Evolutionary conservation across 2,329 filamentous ascomycete species (phyloP).

Genomic region (Talaromyces rugulosus): DNA sequence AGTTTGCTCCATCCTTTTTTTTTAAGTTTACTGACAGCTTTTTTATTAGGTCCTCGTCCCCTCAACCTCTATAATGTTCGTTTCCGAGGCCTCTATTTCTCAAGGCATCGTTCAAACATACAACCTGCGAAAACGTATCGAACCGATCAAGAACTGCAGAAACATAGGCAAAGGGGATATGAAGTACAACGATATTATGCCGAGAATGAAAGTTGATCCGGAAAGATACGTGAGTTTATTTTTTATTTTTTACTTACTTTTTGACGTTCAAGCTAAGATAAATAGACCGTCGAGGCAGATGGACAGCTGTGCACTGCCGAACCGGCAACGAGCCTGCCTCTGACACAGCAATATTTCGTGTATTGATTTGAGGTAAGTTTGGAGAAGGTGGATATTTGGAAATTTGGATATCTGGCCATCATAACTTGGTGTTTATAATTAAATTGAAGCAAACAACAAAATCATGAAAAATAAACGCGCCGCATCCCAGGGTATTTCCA

Average conservation of each 20-base stretch:
- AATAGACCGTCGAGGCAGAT: conserved; percentile 71
- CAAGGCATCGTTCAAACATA: conserved; percentile 67
- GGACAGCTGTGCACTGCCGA: conserved; percentile 69
- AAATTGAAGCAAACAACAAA: background rate
- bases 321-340: conserved; percentile 65
- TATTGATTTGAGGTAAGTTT: conserved; percentile 48
- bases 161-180: conserved; percentile 77
- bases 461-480: background rate
- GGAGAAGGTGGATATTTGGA: background rate
- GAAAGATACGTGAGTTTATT: conserved; percentile 66
- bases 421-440: background rate
- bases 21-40: background rate
- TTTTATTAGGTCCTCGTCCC: conserved; percentile 54
- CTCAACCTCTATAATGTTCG: conserved; percentile 72
- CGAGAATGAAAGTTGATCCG: conserved; percentile 85
- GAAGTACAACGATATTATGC: conserved; percentile 81
- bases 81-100: conserved; percentile 67
- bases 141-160: conserved; percentile 73
- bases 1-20: conserved; percentile 15
- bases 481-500: background rate
- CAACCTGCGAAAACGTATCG: conserved; percentile 71
- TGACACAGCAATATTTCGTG: conserved; percentile 73
- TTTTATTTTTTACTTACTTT: background rate
- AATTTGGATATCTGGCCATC: background rate
- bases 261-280: background rate